Evolutionary conservation across 768 basidiomycete species (phyloP), one percentile per base, ranked within the genome.

Genomic region (Auriscalpium orientale): DNA sequence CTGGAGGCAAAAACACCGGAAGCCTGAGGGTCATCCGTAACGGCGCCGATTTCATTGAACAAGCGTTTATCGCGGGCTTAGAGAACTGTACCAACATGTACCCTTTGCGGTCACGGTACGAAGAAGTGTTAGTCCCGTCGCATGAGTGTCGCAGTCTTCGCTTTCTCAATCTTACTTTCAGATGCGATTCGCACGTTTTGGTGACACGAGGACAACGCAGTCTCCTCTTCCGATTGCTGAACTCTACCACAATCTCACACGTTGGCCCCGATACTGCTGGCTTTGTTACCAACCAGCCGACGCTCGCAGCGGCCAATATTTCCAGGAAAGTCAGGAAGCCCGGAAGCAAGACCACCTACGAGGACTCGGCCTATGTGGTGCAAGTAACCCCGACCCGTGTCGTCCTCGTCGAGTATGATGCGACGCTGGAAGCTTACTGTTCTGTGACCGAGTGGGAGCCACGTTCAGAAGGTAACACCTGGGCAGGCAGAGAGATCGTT

Each of bases 41-140:
- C 55, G 93, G 93, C 2, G 89, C 91, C 7, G 87, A 90, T 61
- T 85, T 92, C 65, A 75, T 81, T 54, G 85, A 87, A 62, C 63
- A 80, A 11, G 86, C 84, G 0, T 68, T 71, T 33, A 64, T 90
- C 7, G 76, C 79, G 5, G 85, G 85, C 0, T 60, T 92, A 47
- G 66, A 71, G 0, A 71, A 79, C 54, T 73, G 86, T n/a, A 77
- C 78, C 12, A 72, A 73, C 22, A 66, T 92, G 2, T 94, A 87
- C 82, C 70, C 85, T 2, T 62, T 90, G 18, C 77, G 79, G 15
- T 61, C 71, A 13, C 71, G 63, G 22, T 79, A 74, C 55, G 67
- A 75, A 18, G 79, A 80, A 55, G 57, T 59, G 85, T 87, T 66
- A 66, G 83, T 71, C 34, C 11, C 49, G 13, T 2, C 18, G 12